Evolutionary conservation across 768 basidiomycete genomes (phyloP), one percentile per base, ranked within the genome.

Genomic region (Termitomyces sp.): DNA sequence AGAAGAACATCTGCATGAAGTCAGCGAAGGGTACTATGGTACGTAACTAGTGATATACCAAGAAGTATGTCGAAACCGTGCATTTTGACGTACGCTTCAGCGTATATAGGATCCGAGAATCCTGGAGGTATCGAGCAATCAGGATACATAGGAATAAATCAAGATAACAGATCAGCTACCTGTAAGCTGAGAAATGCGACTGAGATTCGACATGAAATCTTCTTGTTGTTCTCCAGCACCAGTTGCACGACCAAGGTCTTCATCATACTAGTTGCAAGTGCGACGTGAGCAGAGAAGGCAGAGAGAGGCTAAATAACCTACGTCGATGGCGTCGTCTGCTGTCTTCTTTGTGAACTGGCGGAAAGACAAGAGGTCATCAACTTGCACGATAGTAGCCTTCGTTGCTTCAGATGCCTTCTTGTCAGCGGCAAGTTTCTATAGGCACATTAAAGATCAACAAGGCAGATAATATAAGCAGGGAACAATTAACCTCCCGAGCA

Each of bases 41-140:
- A 37, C 32, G 42, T 14, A 28, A 44, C 11, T 32, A 37, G 12
- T 32, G 35, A 66, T 76, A 24, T 52, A 91, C 91, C 93, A 3
- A 99, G 82, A 41, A 93, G 72, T 65, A 99, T 97, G 68, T 99
- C 96, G 68, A 98, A 98, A 38, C 94, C 93, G 60, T 98, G 92
- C 71, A 98, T 92, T 69, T 94, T 96, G 61, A 98, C 95, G 65
- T 92, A 93, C 2, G 96, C 95, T 68, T 99, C 97, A 8, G 95
- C 95, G 63, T 98, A 98, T 59, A 99, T 93, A 11, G 96, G 93
- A 68, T 98, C 97, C 26, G 95, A 97, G 80, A 98, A 98, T 32
- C 96, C 94, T 85, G 62, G 15, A 10, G 6, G 14, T 28, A 45
- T 28, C 15, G 28, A 28, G 7, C 10, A 28, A 11, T 50, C 10